Evolutionary conservation across 306 rosid genomes (phyloP).

Genomic region (Dryas octopetala): DNA sequence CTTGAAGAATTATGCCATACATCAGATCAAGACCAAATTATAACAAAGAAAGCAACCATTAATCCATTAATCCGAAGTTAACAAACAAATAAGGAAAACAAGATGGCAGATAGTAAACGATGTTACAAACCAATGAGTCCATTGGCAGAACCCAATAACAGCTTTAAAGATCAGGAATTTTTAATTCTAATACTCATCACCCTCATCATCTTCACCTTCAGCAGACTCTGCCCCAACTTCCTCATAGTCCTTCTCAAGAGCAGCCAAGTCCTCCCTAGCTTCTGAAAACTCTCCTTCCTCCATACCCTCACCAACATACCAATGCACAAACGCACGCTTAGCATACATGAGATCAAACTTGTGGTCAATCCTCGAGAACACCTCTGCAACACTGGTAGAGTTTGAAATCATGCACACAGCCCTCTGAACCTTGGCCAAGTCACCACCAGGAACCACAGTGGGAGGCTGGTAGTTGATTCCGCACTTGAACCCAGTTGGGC

Average conservation of each 20-base stretch:
- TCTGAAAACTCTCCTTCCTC: slow-evolving; percentile 49
- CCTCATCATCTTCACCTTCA: slow-evolving; percentile 47
- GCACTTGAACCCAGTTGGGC: slow-evolving; percentile 50
- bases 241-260: slow-evolving; percentile 48
- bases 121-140: slow-evolving; percentile 39
- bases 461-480: slow-evolving; percentile 54
- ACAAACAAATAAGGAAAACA: background rate
- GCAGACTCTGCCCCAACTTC: slow-evolving; percentile 48
- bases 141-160: slow-evolving; percentile 25
- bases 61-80: background rate
- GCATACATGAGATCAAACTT: slow-evolving; percentile 51
- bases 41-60: background rate
- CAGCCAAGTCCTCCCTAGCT: slow-evolving; percentile 51
- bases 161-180: background rate
- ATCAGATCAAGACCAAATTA: background rate
- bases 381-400: slow-evolving; percentile 47
- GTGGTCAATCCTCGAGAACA: slow-evolving; percentile 45
- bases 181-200: slow-evolving; percentile 34
- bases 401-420: slow-evolving; percentile 50
- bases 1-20: background rate
- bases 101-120: too few relatives aligned
- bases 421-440: slow-evolving; percentile 46
- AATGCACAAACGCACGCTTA: slow-evolving; percentile 47
- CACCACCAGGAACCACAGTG: slow-evolving; percentile 47
- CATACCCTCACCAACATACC: slow-evolving; percentile 56